Evolutionary conservation across 148 eudicot genomes (phyloP).

Genomic region (Vaccinium corymbosum): DNA sequence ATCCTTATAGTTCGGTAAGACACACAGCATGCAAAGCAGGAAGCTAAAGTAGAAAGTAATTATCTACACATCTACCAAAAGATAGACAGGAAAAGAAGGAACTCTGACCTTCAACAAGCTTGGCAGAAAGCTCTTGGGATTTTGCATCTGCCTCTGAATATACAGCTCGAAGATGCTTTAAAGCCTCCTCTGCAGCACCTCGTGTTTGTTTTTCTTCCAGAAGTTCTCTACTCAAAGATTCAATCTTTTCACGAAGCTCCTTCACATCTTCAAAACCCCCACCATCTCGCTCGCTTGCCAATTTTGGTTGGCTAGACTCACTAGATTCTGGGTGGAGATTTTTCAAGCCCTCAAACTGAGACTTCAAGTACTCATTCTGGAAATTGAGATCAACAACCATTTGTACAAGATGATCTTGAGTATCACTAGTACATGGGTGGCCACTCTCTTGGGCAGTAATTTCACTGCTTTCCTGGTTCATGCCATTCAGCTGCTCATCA

Average conservation of each 20-base stretch:
- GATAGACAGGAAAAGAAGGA: background rate
- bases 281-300: slow-evolving; percentile 30
- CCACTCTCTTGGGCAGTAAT: slow-evolving; percentile 38
- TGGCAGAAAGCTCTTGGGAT: slow-evolving; percentile 69
- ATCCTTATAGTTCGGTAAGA: background rate
- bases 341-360: slow-evolving; percentile 58
- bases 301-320: slow-evolving; percentile 25
- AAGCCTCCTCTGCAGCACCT: slow-evolving; percentile 84
- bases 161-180: slow-evolving; percentile 66
- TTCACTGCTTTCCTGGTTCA: slow-evolving; percentile 24
- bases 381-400: slow-evolving; percentile 67
- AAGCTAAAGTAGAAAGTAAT: background rate
- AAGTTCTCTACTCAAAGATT: slow-evolving; percentile 60
- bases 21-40: slow-evolving; percentile 1
- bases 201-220: slow-evolving; percentile 78
- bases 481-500: slow-evolving; percentile 27
- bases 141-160: slow-evolving; percentile 79
- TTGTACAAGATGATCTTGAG: slow-evolving; percentile 56
- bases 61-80: background rate
- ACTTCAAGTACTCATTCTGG: slow-evolving; percentile 80
- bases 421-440: slow-evolving; percentile 21
- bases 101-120: slow-evolving; percentile 60
- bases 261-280: slow-evolving; percentile 31
- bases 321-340: slow-evolving; percentile 22
- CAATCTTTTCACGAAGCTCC: slow-evolving; percentile 51